Evolutionary conservation across 192 early-diverging fungal species (phyloP), one percentile per base, ranked within the genome.

Genomic region (Linderina pennispora): DNA sequence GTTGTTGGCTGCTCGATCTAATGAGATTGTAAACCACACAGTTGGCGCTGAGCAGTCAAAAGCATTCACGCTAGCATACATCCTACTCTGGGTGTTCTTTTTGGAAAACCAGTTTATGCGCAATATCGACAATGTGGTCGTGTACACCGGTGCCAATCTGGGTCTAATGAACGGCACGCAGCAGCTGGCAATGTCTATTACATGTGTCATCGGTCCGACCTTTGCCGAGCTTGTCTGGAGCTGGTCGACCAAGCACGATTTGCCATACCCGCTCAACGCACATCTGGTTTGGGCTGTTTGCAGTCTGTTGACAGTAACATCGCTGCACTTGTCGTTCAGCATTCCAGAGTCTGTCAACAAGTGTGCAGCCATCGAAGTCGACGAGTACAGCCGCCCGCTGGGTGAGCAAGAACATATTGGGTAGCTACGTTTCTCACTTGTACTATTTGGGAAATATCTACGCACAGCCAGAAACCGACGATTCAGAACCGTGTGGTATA

Each of bases 241-340:
- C 21, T 60, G 56, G 60, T 72, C 68, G 0, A 37, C 56, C 31
- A 60, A 64, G 52, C 51, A 65, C 36, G 31, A 48, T 10, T 34
- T 48, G 21, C 62, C 57, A 7, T 60, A 54, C 25, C 68, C 68
- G 6, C 60, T 72, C 44, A 54, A 57, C 43, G 55, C 48, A 18
- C 68, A 65, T 10, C 25, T 71, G 2, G 46, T 63, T 6, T 70
- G 67, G 67, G n/a, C n/a, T n/a, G n/a, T n/a, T n/a, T n/a, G n/a
- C n/a, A n/a, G n/a, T n/a, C n/a, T n/a, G n/a, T n/a, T n/a, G n/a
- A n/a, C n/a, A n/a, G n/a, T n/a, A n/a, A n/a, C n/a, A n/a, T n/a
- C n/a, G n/a, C n/a, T n/a, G n/a, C n/a, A n/a, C n/a, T n/a, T n/a
- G n/a, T n/a, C n/a, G n/a, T n/a, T n/a, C n/a, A n/a, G n/a, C n/a